Base-by-base conservation (phyloP, 2,329 filamentous ascomycete species). In the Fusarium nurragi region DNA sequence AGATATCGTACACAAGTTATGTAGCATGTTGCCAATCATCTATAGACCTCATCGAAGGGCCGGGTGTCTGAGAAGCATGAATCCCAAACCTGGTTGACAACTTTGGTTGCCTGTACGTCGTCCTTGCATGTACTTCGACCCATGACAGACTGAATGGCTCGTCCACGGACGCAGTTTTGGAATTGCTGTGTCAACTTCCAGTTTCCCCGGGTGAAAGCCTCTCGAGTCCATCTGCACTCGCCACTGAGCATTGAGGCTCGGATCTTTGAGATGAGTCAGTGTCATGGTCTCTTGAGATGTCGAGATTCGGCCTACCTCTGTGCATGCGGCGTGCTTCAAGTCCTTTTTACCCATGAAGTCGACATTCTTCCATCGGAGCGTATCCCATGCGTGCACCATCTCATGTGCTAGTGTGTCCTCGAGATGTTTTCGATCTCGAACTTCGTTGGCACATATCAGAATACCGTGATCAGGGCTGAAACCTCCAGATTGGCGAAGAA, bases 71-170 rank as follows among this genome's bases (percentile, higher is more conserved):
- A 82, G 76, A 97, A 99, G 77, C 95, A 99, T 71, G 93, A 97
- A 69, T 97, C 94, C 93, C 94, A 99, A n/a, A 99, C 95, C 78
- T 97, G 90, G 78, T 98, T 95, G 56, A 99, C 93, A 23, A 96
- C 89, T 79, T 91, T 92, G 48, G 88, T 86, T 5, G 95, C 95
- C 69, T 98, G 92, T 14, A 89, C 88, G 71, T 97, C 89, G 77
- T 97, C 91, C 76, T 91, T 92, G 75, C 94, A 95, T 43, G 85
- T 84, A 16, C 93, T 93, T 61, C 95, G 84, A 30, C 86, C 88
- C 80, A 88, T 86, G 70, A 99, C 87, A 21, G 92, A 96, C 68
- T 91, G 80, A 30, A 93, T 88, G 12, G 95, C 95, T 69, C 95
- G 84, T 73, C 87, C 82, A 60, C 93, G 85, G 49, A 99, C 94